phyloP scores from a whole-genome alignment of 305 asterid species.

The Ajuga reptans region DNA sequence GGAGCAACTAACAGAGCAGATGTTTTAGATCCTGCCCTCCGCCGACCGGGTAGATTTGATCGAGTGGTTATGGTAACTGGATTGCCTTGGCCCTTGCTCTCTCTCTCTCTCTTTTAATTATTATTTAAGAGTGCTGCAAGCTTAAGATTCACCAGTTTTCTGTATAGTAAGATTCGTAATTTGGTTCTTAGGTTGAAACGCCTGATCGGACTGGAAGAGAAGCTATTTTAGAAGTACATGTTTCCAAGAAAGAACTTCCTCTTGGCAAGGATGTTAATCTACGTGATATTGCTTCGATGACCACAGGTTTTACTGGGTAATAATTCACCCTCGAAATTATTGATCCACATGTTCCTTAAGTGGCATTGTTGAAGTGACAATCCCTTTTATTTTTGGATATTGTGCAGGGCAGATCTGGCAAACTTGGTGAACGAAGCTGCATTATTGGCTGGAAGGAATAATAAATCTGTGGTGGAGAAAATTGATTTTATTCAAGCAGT shows the following conservation, averaged over 20 bases:
- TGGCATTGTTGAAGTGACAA: constrained; percentile 12
- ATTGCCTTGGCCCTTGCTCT: neutral
- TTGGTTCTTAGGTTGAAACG: constrained; percentile 68
- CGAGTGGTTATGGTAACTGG: constrained; percentile 80
- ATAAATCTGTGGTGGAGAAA: constrained; percentile 72
- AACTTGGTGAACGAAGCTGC: constrained; percentile 99
- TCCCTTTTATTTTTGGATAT: constrained; percentile 25
- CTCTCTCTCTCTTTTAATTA: neutral
- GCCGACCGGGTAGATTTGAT: constrained; percentile 99
- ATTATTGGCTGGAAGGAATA: constrained; percentile 85
- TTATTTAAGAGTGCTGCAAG: constrained; percentile 10
- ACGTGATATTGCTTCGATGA: constrained; percentile 82
- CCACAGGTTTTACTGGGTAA: constrained; percentile 99
- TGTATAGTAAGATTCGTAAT: constrained; percentile 13
- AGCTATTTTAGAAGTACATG: constrained; percentile 89
- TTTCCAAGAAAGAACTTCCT: constrained; percentile 89
- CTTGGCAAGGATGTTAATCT: constrained; percentile 72
- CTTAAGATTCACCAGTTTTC: constrained; percentile 12
- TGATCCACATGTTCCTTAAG: constrained; percentile 6
- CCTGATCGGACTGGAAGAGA: constrained; percentile 97
- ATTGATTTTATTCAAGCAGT: constrained; percentile 87
- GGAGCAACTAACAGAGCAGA: constrained; percentile 98
- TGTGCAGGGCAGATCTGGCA: constrained; percentile 93
- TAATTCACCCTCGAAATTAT: constrained; percentile 15
- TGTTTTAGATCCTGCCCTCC: constrained; percentile 96